Conservation (phyloP, 495 filamentous ascomycete species). For the Penicillium goetzii region DNA sequence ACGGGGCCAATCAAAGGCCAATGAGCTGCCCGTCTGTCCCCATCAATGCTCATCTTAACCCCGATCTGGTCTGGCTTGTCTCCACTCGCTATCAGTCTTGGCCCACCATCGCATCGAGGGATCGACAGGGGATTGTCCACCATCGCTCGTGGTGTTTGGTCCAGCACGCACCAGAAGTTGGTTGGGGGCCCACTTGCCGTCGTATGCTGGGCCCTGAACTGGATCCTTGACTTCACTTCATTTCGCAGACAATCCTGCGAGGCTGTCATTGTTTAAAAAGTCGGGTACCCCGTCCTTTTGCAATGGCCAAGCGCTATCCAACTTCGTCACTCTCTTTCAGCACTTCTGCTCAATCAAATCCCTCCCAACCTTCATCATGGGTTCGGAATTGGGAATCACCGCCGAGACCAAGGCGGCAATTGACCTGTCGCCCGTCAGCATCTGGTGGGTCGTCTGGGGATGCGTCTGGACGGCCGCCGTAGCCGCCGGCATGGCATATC, state of each 20-base stretch:
- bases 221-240: background rate
- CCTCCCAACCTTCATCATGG: constrained; percentile 31
- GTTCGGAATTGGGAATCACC: constrained; percentile 40
- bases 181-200: constrained; percentile 7
- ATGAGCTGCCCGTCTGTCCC: background rate
- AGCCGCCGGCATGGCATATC: constrained; percentile 53
- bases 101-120: constrained; percentile 5
- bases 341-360: constrained; percentile 11
- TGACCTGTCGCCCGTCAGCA: constrained; percentile 31
- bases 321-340: constrained; percentile 39
- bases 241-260: background rate
- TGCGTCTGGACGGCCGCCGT: constrained; percentile 60
- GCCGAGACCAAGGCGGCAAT: constrained; percentile 34
- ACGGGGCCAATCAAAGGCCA: background rate
- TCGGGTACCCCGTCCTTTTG: background rate
- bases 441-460: constrained; percentile 42
- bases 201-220: constrained; percentile 1
- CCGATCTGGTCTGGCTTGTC: constrained; percentile 2
- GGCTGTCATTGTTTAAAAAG: background rate
- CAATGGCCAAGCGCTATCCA: constrained; percentile 28
- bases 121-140: constrained; percentile 6
- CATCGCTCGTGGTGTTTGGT: constrained; percentile 1
- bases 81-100: constrained; percentile 5
- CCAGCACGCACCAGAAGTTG: constrained; percentile 5
- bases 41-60: background rate